Percentiles rank a stretch among this genome's conserved stretches.
Evolutionary conservation across 257 asterid species (phyloP).

Genomic region (Verbascum thapsus): DNA sequence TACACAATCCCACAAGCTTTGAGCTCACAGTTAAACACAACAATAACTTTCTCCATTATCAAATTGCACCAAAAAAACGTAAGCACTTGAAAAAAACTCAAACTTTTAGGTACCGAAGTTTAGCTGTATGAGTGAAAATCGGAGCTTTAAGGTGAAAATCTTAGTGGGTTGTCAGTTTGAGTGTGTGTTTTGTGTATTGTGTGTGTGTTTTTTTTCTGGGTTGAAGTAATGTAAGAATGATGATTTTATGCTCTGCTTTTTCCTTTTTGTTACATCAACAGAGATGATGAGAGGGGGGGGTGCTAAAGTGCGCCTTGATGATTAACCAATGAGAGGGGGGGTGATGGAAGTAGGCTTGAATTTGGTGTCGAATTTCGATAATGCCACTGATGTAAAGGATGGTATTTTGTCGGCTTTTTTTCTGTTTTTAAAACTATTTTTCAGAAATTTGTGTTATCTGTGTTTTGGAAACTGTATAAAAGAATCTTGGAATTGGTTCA

Average conservation of each 20-base stretch:
- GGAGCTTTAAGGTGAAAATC: conserved; percentile 34
- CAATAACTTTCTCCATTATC: conserved; percentile 64
- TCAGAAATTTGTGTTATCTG: conserved; percentile 40
- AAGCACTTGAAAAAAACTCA: not conserved
- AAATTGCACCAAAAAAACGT: conserved; percentile 22
- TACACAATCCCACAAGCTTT: conserved; percentile 92
- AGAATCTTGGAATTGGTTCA: conserved; percentile 58
- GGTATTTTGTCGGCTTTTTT: conserved; percentile 38
- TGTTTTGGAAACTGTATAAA: conserved; percentile 43
- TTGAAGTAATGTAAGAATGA: conserved; percentile 43
- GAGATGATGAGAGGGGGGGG: conserved; percentile 41
- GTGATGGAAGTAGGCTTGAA: conserved; percentile 46
- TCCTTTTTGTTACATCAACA: conserved; percentile 32
- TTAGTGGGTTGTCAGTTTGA: conserved; percentile 6
- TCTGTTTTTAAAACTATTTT: conserved; percentile 37
- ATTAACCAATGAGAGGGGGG: conserved; percentile 54
- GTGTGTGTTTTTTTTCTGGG: conserved; percentile 5
- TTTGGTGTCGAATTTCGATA: conserved; percentile 46
- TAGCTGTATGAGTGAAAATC: conserved; percentile 36
- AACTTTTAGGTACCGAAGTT: not conserved
- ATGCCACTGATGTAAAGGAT: conserved; percentile 48
- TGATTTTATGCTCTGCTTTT: conserved; percentile 40
- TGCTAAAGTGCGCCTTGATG: conserved; percentile 65
- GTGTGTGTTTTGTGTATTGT: conserved; percentile 23
- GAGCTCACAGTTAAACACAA: conserved; percentile 64